Evolutionary conservation across 768 basidiomycete species (phyloP).

Genomic region (Galerina marginata): DNA sequence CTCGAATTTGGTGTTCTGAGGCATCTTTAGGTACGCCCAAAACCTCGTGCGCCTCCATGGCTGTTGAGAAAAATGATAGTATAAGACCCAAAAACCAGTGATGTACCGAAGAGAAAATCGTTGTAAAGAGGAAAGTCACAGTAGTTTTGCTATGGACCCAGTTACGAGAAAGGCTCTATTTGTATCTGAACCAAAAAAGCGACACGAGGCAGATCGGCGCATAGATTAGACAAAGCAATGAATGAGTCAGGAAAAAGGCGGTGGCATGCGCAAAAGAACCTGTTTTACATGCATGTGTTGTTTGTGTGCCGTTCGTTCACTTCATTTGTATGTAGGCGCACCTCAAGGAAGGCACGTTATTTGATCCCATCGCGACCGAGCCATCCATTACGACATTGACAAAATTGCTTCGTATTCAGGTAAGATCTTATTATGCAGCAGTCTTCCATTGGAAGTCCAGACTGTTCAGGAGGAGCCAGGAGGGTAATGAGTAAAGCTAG

Average conservation of each 20-base stretch:
- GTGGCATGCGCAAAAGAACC: conserved; percentile 12
- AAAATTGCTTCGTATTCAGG: not conserved
- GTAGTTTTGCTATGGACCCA: conserved; percentile 1
- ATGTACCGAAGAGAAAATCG: not conserved
- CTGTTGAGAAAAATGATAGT: not conserved
- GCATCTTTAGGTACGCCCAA: conserved; percentile 52
- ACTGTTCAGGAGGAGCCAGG: no score
- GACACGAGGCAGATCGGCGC: conserved; percentile 25
- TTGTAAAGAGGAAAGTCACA: conserved; percentile 1
- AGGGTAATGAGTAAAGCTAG: no score
- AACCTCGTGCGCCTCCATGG: conserved; percentile 37
- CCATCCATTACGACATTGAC: conserved; percentile 1
- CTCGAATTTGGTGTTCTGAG: conserved; percentile 53
- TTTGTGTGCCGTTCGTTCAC: conserved; percentile 2
- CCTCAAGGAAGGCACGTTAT: conserved; percentile 10
- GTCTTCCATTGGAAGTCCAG: no score
- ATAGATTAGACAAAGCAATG: conserved; percentile 7
- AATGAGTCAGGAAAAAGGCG: conserved; percentile 22
- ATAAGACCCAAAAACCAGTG: not conserved
- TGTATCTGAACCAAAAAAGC: conserved; percentile 17
- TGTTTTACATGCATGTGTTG: conserved; percentile 20
- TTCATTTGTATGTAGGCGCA: conserved; percentile 14
- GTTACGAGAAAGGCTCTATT: conserved; percentile 10
- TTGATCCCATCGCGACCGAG: conserved; percentile 5
- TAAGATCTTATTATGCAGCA: no score